Conservation (phyloP, 257 asterid species). For the Forsythia viridissima region DNA sequence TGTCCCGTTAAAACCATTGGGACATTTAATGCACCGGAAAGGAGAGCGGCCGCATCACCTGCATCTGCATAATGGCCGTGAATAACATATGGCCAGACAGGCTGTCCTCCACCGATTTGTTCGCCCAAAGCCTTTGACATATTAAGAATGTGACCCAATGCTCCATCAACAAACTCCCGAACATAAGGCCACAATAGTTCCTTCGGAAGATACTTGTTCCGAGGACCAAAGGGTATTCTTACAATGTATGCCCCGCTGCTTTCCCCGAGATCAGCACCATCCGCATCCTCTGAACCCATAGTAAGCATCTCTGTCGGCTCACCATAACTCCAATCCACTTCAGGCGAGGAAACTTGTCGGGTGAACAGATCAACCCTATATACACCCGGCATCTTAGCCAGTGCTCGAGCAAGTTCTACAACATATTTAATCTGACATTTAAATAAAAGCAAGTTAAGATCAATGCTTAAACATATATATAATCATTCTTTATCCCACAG, state of each 20-base stretch:
- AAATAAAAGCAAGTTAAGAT: conserved; percentile 12
- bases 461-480: not conserved
- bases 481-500: not conserved
- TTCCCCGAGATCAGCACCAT: conserved; percentile 55
- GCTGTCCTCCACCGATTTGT: conserved; percentile 68
- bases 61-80: conserved; percentile 94
- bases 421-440: conserved; percentile 68
- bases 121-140: conserved; percentile 81
- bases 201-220: conserved; percentile 63
- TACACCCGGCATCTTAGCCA: conserved; percentile 76
- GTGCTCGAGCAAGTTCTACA: conserved; percentile 81
- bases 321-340: conserved; percentile 84
- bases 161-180: conserved; percentile 84
- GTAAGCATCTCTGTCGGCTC: conserved; percentile 86
- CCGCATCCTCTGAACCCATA: conserved; percentile 54
- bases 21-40: conserved; percentile 79
- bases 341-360: conserved; percentile 77
- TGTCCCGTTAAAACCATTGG: conserved; percentile 92
- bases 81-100: conserved; percentile 82
- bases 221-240: conserved; percentile 82
- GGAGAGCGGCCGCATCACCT: conserved; percentile 86
- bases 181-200: conserved; percentile 81
- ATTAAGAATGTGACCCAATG: conserved; percentile 70
- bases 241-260: conserved; percentile 79
- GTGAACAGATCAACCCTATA: conserved; percentile 82